Evolutionary conservation across 495 filamentous ascomycete genomes (phyloP), one percentile per base, ranked within the genome.

Genomic region (Viridothelium virens): DNA sequence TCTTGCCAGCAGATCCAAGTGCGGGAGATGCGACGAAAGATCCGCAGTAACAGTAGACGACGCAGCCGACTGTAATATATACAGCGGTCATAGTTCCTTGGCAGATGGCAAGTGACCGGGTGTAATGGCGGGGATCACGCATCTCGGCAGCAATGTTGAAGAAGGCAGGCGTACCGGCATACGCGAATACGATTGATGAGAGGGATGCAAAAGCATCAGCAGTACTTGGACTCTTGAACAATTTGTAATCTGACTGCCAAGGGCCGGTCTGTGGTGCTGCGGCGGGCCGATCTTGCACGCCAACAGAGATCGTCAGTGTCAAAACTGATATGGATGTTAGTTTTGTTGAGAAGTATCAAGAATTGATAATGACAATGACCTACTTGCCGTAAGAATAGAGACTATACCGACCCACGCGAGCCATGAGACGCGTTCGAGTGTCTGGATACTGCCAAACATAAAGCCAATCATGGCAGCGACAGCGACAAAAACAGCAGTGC

Each of bases 371-470:
- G 37, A 1, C 37, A 2, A 9, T 59, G 11, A 44, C 64, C 64
- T 65, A 80, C 76, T 73, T 2, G 77, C 71, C n/a, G 72, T 74
- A 2, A 81, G 46, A 18, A 81, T 79, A 38, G 72, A 73, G 1
- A 65, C 16, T 6, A 79, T 61, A 11, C 79, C 79, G 38, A 76
- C 33, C 77, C 79, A 79, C 3, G 78, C 78, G 1, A 79, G 67
- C 71, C 72, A 76, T 18, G 71, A 73, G 1, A 81, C 72, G n/a
- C 72, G 73, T 5, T 72, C 76, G 2, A 81, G 72, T 0, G 79
- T 81, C 37, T 70, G 73, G 11, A 80, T 77, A 67, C 77, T 79
- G 0, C 63, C 65, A 5, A 78, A 70, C 9, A 63, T 1, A 34
- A 78, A 77, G 12, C 73, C 75, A 5, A 77, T 44, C 14, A 78